Evolutionary conservation across 1,139 yeast species (phyloP), one percentile per base, ranked within the genome.

Genomic region (Hemisphaericaspora xylanilytica): DNA sequence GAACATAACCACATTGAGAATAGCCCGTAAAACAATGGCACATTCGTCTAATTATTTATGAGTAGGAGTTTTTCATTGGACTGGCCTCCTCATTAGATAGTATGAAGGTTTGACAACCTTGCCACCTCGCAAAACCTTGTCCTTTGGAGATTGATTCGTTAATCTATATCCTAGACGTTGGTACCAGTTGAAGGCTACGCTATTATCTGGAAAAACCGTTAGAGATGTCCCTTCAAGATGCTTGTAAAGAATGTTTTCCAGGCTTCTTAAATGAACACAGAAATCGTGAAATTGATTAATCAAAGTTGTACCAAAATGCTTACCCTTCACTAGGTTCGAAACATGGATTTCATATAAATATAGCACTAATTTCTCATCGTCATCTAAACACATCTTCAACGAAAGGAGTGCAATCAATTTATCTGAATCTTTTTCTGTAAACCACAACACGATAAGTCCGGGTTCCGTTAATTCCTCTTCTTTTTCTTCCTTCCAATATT

Each of bases 331-430:
- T 15, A 40, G 15, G 1, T 60, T 55, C 16, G 43, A 40, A 3
- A 76, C 66, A 42, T 79, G 84, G 36, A 79, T 68, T 52, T 79
- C 85, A 50, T 75, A 79, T 27, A 79, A 58, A 48, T 76, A 79
- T 6, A 79, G 52, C 18, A 68, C 73, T 41, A 59, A 61, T 6
- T 44, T 33, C 5, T 42, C 52, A n/a, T 56, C 58, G 16, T 55
- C 55, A 31, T 65, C 67, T 12, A 46, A 22, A 14, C 73, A 69
- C 26, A 72, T 51, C 50, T 65, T 65, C 46, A 68, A 62, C 12
- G 78, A 68, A 6, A 74, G 48, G 47, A 75, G 76, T 6, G 65
- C 78, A 4, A 59, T 59, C n/a, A 74, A 40, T 12, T 46, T 39
- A 8, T 44, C 41, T 10, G 43, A 42, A 2, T 33, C 37, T 1